A percentile compares a stretch with the other conserved stretches of the same genome.
These are phyloP conservation scores for Arthroderma sp. DNA, from an alignment of 2,329 filamentous ascomycete genomes.

Conservation along the genomic window DNA sequence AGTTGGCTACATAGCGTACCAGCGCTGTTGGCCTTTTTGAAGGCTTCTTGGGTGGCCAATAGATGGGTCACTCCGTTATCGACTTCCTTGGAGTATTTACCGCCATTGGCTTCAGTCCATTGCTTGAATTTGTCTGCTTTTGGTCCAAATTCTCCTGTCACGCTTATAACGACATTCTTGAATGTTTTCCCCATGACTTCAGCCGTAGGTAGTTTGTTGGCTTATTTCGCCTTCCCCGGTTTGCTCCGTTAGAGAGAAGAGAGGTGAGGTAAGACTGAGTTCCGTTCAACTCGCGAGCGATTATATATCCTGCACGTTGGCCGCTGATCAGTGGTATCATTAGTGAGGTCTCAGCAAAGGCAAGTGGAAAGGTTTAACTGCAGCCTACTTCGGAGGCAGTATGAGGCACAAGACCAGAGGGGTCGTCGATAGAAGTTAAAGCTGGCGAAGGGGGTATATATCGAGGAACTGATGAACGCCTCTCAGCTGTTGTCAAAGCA, in stretches of 20 bases:
- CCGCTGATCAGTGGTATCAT: too few relatives aligned
- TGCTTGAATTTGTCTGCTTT: constrained; percentile 46
- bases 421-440: not conserved
- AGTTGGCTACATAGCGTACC: constrained; percentile 20
- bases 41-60: constrained; percentile 53
- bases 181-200: constrained; percentile 36
- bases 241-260: not conserved
- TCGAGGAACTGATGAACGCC: not conserved
- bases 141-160: constrained; percentile 47
- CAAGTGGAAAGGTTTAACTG: not conserved
- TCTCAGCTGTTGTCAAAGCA: not conserved
- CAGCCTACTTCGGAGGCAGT: too few relatives aligned
- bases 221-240: not conserved
- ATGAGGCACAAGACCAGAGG: too few relatives aligned
- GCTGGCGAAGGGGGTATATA: not conserved
- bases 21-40: constrained; percentile 37
- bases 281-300: too few relatives aligned
- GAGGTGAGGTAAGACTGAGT: not conserved
- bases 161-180: constrained; percentile 42
- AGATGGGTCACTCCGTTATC: constrained; percentile 56
- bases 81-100: constrained; percentile 43
- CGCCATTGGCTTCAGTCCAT: constrained; percentile 56
- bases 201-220: not conserved
- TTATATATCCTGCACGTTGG: too few relatives aligned
- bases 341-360: not conserved